Conservation (phyloP, 257 asterid species). For the Jasminum sambac region DNA sequence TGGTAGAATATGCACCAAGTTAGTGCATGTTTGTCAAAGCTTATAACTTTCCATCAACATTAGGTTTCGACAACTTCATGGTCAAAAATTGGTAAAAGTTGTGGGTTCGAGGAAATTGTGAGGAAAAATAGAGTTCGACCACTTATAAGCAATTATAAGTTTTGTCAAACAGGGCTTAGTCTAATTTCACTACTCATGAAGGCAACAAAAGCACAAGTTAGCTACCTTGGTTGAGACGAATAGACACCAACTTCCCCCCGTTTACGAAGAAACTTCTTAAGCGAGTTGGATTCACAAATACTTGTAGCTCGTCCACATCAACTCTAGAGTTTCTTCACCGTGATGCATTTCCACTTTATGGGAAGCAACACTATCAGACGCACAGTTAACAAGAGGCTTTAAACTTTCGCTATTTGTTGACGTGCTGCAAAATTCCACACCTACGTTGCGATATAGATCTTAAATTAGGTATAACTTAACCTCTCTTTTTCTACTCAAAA, state of each 20-base stretch:
- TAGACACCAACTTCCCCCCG: constrained; percentile 63
- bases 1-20: not conserved
- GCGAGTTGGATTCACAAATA: constrained; percentile 53
- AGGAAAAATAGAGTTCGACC: too few relatives aligned
- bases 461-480: not conserved
- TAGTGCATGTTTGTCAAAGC: not conserved
- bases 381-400: constrained; percentile 46
- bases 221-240: constrained; percentile 61
- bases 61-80: too few relatives aligned
- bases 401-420: constrained; percentile 71
- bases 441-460: constrained; percentile 35
- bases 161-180: too few relatives aligned
- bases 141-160: too few relatives aligned
- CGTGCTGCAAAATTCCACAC: constrained; percentile 62
- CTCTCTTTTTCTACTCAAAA: too few relatives aligned
- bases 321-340: constrained; percentile 44
- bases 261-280: constrained; percentile 57
- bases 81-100: too few relatives aligned
- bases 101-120: too few relatives aligned
- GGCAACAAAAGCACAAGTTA: not conserved
- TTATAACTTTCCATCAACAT: too few relatives aligned
- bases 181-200: not conserved
- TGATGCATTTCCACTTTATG: constrained; percentile 38
- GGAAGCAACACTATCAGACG: constrained; percentile 38
- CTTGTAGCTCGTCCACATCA: constrained; percentile 65